Base-by-base conservation (phyloP, 1,284 basidiomycete genomes). In the Cryptococcus hybrid region DNA sequence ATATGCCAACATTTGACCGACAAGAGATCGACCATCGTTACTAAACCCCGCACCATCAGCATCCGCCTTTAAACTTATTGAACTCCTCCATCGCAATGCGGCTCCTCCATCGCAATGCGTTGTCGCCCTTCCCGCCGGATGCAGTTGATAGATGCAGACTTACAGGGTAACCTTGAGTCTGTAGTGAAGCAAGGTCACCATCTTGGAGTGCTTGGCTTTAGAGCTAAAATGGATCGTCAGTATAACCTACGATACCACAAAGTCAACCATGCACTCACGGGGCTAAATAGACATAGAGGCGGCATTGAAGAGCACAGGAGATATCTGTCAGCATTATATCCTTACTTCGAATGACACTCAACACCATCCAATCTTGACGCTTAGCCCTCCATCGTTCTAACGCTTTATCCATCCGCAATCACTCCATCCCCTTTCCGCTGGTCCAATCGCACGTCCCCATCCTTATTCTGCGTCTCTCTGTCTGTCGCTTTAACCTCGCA, bases 1-100 rank as follows among this genome's bases (percentile, higher is more conserved):
- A 76, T 98, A 99, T 52, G 96, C 96, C 73, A 99, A 88, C 89
- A 99, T 95, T 80, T 98, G 96, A 49, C 96, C 96, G 47, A 91
- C 92, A 68, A 99, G 83, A 58, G 90, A 86, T 74, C 96, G 89
- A 58, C 92, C 92, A 80, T 99, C 96, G 85, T 96, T 98, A 53
- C 76, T 77, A 59, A 9, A 44, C 6, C 1, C 15, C 13, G 9
- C 9, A n/a, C 45, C 12, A 9, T 3, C 8, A 18, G 18, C 18
- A 18, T 18, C 18, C 18, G 18, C 18, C 18, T 18, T 18, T 18
- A 18, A 18, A 18, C 18, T 18, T 18, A 46, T 7, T 15, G 2
- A 38, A 36, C 6, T 43, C 38, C 7, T 30, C 38, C 43, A 39
- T 15, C 8, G 36, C n/a, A 50, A 46, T 12, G 36, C 12, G 11